Conservation (phyloP, 1,284 basidiomycete species). For the Boletus nobilissimus region DNA sequence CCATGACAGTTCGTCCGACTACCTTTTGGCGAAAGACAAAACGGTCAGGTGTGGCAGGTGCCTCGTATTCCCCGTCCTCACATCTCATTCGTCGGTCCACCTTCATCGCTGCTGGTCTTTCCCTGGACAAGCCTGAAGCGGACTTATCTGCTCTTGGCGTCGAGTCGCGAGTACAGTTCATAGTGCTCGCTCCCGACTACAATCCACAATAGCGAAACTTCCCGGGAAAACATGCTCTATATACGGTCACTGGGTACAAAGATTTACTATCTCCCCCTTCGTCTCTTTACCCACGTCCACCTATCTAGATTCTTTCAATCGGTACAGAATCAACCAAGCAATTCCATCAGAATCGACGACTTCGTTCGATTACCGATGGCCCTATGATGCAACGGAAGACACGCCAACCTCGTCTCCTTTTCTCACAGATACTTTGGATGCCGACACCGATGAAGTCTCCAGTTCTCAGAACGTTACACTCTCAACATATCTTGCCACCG, state of each 20-base stretch:
- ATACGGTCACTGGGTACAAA: slow-evolving; percentile 30
- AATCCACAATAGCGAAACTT: slow-evolving; percentile 33
- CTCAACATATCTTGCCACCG: slow-evolving; percentile 10
- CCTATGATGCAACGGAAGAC: slow-evolving; percentile 11
- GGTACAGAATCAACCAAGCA: slow-evolving; percentile 35
- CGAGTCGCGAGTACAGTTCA: slow-evolving; percentile 62
- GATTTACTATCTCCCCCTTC: slow-evolving; percentile 3
- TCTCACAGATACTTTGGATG: background rate
- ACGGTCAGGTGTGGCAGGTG: slow-evolving; percentile 70
- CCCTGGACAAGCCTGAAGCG: slow-evolving; percentile 66
- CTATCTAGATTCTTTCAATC: slow-evolving; percentile 21
- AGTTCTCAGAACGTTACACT: background rate
- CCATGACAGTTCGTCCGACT: slow-evolving; percentile 64
- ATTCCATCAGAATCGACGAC: slow-evolving; percentile 12
- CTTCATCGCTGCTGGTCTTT: slow-evolving; percentile 75
- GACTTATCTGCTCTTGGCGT: slow-evolving; percentile 76
- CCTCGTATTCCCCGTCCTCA: slow-evolving; percentile 73
- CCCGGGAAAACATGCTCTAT: slow-evolving; percentile 27
- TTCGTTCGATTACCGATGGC: slow-evolving; percentile 12
- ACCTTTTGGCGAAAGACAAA: slow-evolving; percentile 78
- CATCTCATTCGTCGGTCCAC: slow-evolving; percentile 77
- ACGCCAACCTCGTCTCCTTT: slow-evolving; percentile 12
- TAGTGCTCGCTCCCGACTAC: slow-evolving; percentile 52
- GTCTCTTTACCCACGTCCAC: slow-evolving; percentile 16
- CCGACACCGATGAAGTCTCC: background rate